Conservation (phyloP, 169 alveolate genomes). For the Plasmodium cynomolgi region DNA sequence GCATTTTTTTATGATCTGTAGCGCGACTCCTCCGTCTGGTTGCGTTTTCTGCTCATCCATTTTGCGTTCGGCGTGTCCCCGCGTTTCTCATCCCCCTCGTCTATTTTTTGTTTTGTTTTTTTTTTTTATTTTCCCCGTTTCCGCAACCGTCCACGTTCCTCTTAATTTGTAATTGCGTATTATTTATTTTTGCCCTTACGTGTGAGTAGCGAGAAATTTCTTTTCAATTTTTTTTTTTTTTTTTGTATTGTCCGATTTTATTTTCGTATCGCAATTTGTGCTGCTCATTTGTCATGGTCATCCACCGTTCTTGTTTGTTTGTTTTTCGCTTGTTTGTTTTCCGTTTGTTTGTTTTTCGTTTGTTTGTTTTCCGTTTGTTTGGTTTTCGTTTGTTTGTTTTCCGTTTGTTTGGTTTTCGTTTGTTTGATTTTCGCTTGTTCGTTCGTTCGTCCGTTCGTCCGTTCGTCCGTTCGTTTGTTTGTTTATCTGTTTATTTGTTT, state of each 20-base stretch:
- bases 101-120: neutral
- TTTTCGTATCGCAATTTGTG: neutral
- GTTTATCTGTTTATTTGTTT: neutral
- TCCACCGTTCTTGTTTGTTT: neutral
- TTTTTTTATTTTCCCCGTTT: neutral
- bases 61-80: neutral
- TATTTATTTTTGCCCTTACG: neutral
- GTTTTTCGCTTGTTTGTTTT: neutral
- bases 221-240: neutral
- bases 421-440: neutral
- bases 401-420: too few relatives aligned
- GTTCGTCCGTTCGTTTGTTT: neutral
- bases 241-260: constrained; percentile 6
- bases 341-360: neutral
- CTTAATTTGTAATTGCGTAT: neutral
- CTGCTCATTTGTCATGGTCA: neutral
- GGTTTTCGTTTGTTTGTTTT: neutral
- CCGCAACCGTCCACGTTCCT: neutral
- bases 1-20: neutral
- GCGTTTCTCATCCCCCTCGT: neutral
- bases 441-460: neutral
- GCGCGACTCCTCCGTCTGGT: neutral
- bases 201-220: constrained; percentile 7
- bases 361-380: too few relatives aligned
- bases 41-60: neutral